Evolutionary conservation across 805 yeast genomes (phyloP).

Genomic region (Candida boleticola): DNA sequence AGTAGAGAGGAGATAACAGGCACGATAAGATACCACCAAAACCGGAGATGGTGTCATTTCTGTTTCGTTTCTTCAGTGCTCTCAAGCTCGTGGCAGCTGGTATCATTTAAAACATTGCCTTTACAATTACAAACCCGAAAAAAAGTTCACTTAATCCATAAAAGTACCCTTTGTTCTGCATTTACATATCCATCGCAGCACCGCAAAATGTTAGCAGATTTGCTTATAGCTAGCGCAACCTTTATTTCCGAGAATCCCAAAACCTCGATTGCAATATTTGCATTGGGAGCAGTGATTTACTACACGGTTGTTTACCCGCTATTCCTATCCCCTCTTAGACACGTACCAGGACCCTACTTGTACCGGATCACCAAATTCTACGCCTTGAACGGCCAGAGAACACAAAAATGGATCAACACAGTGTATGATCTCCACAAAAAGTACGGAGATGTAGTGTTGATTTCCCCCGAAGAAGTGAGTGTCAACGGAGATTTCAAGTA

Average conservation of each 20-base stretch:
- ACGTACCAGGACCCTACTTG: conserved; percentile 58
- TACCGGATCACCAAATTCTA: conserved; percentile 44
- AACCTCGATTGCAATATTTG: not conserved
- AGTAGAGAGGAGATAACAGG: too few relatives aligned
- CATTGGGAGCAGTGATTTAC: conserved; percentile 15
- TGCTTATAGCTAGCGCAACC: not conserved
- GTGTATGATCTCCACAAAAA: conserved; percentile 50
- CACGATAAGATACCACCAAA: too few relatives aligned
- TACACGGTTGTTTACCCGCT: conserved; percentile 45
- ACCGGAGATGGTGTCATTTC: too few relatives aligned
- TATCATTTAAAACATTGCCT: too few relatives aligned
- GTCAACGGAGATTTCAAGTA: conserved; percentile 49
- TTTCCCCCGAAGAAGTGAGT: conserved; percentile 62
- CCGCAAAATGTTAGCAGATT: conserved; percentile 4
- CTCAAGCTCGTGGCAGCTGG: too few relatives aligned
- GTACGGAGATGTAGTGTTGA: conserved; percentile 62
- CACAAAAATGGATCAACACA: conserved; percentile 34
- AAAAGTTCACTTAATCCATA: too few relatives aligned
- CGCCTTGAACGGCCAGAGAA: conserved; percentile 42
- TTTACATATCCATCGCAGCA: too few relatives aligned
- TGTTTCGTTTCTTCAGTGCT: too few relatives aligned
- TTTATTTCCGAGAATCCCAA: conserved; percentile 2
- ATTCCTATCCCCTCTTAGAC: conserved; percentile 45
- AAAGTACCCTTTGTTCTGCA: too few relatives aligned
- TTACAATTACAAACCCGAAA: too few relatives aligned